Base-by-base conservation (phyloP, 371 early-diverging fungal genomes). In the Mortierella sp. region DNA sequence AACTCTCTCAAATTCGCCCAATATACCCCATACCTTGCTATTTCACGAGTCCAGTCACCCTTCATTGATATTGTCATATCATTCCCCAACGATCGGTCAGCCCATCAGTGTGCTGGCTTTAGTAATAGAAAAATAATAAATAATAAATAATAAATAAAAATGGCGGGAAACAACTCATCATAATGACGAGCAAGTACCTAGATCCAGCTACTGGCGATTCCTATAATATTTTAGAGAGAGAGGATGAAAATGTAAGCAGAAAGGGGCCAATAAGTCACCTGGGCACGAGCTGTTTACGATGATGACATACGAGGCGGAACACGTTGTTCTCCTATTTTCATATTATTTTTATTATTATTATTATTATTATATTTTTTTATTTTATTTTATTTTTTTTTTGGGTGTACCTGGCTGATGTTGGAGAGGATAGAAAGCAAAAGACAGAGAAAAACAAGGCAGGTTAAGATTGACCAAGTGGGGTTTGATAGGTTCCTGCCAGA, bases 181-280 rank as follows among this genome's bases (percentile, higher is more conserved):
- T 34, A 57, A 34, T 57, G 57, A 57, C 57, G 57, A 59, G 29
- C 51, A 31, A 40, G 10, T 28, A 53, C 22, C 37, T 34, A 34
- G 57, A 34, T 31, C 17, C 34, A n/a, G 34, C 8, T 19, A 32
- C 57, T 31, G n/a, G 8, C 17, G 28, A 26, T 28, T 15, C 15
- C 15, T 17, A 43, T 43, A 17, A 17, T 53, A n/a, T n/a, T n/a
- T n/a, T n/a, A 26, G 28, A 54, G 43, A 3, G 40, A 17, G 10
- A 34, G 42, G 19, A 12, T 29, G 35, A 43, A 67, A 57, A 19
- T 17, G 34, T 34, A n/a, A 19, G 31, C 5, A 57, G 35, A 57
- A 68, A 68, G 69, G 69, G 69, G 69, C 56, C 55, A 29, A 22
- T 8, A 10, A 43, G 45, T 68, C 69, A 68, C 56, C 69, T 61